Percentiles rank a stretch among this genome's conserved stretches.
Evolutionary conservation across 164 flowering plant species (phyloP).

Genomic region (Houttuynia cordata): DNA sequence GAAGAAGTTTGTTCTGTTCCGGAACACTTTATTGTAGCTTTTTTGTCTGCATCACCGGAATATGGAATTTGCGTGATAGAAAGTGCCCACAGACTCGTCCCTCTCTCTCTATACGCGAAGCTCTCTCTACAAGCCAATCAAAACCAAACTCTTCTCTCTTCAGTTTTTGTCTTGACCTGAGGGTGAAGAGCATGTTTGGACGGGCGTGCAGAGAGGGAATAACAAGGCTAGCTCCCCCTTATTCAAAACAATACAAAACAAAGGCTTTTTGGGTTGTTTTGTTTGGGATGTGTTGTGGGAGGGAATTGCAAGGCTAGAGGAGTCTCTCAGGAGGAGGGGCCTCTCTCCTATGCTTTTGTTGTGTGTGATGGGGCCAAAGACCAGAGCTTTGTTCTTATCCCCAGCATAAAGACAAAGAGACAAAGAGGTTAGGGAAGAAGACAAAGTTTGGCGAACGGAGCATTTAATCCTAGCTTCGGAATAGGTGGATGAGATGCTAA

Average conservation of each 20-base stretch:
- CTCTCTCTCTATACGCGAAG: slow-evolving; percentile 2
- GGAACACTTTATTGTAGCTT: not conserved
- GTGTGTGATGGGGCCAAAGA: slow-evolving; percentile 13
- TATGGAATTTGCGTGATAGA: slow-evolving; percentile 11
- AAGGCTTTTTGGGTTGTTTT: slow-evolving; percentile 14
- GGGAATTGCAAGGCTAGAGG: slow-evolving; percentile 30
- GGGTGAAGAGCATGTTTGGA: too few relatives aligned
- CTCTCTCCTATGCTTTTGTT: slow-evolving; percentile 11
- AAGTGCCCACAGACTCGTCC: slow-evolving; percentile 6
- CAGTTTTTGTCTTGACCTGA: slow-evolving; percentile 22
- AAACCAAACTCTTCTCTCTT: not conserved
- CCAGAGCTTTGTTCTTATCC: slow-evolving; percentile 24
- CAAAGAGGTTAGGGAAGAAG: slow-evolving; percentile 15
- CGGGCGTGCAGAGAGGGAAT: too few relatives aligned
- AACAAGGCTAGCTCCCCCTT: too few relatives aligned
- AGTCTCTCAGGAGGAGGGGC: slow-evolving; percentile 14
- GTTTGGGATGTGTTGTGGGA: too few relatives aligned
- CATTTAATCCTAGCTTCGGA: slow-evolving; percentile 15
- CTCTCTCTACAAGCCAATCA: too few relatives aligned
- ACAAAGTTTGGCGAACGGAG: slow-evolving; percentile 20
- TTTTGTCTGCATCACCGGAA: slow-evolving; percentile 5
- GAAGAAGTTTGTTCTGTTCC: not conserved
- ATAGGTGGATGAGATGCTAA: not conserved
- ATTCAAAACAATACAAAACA: too few relatives aligned
- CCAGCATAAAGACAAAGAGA: slow-evolving; percentile 24